Percentiles rank a stretch among this genome's conserved stretches.
Evolutionary conservation across 345 rosid species (phyloP).

Genomic region (Tarenaya hassleriana): DNA sequence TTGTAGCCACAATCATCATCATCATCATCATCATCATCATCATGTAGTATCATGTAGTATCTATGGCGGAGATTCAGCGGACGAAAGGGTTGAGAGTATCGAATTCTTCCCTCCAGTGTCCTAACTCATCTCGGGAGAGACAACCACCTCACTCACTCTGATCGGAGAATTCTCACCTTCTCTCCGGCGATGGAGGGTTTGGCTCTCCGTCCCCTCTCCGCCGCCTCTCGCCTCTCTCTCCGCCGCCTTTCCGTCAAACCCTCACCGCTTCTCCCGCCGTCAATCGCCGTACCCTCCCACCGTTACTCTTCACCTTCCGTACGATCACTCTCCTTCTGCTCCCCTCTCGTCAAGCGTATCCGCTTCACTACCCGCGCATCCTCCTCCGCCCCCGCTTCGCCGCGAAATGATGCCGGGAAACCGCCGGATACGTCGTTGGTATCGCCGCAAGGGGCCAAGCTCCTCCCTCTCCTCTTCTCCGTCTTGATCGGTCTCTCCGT

Average conservation of each 20-base stretch:
- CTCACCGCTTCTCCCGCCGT: background rate
- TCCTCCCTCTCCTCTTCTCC: constrained; percentile 51
- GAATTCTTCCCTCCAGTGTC: background rate
- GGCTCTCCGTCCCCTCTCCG: constrained; percentile 41
- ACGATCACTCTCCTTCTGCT: constrained; percentile 13
- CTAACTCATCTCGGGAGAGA: no score
- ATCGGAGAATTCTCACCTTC: background rate
- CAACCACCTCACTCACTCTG: no score
- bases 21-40: no score
- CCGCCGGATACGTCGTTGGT: constrained; percentile 8
- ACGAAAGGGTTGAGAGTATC: no score
- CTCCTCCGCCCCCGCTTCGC: constrained; percentile 25
- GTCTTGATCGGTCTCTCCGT: constrained; percentile 52
- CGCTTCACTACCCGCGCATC: constrained; percentile 33
- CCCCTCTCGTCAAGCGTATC: constrained; percentile 28
- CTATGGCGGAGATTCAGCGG: no score
- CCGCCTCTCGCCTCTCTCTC: constrained; percentile 33
- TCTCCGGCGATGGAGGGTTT: constrained; percentile 51
- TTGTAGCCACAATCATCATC: no score
- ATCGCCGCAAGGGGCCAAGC: constrained; percentile 62
- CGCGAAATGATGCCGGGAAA: constrained; percentile 26
- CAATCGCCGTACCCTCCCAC: background rate
- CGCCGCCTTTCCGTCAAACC: constrained; percentile 28
- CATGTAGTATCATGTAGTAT: no score
- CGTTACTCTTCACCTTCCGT: constrained; percentile 26